Evolutionary conservation across 495 filamentous ascomycete genomes (phyloP).

Genomic region (Chaetomium fimeti): DNA sequence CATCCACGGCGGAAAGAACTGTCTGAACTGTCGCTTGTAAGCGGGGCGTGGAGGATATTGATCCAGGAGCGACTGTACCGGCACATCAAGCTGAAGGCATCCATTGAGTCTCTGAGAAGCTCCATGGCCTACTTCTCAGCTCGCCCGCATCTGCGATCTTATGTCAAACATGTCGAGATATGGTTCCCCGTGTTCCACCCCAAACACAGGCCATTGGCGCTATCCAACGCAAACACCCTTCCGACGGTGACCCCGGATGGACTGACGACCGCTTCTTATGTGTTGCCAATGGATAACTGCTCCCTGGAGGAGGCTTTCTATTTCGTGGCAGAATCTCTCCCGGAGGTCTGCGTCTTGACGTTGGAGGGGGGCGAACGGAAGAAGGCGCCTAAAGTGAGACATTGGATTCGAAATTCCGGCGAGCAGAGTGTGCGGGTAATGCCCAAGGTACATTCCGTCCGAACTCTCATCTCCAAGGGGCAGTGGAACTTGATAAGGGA

Average conservation of each 20-base stretch:
- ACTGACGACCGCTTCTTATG: slow-evolving; percentile 52
- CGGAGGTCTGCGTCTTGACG: slow-evolving; percentile 62
- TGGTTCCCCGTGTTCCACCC: slow-evolving; percentile 72
- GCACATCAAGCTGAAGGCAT: slow-evolving; percentile 72
- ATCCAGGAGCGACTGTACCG: slow-evolving; percentile 69
- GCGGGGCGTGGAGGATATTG: slow-evolving; percentile 58
- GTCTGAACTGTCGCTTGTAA: slow-evolving; percentile 63
- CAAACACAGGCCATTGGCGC: slow-evolving; percentile 43
- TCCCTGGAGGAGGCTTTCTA: slow-evolving; percentile 65
- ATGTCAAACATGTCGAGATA: slow-evolving; percentile 69
- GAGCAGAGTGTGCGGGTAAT: slow-evolving; percentile 27
- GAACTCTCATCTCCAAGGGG: slow-evolving; percentile 67
- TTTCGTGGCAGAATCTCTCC: slow-evolving; percentile 57
- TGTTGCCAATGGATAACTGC: slow-evolving; percentile 60
- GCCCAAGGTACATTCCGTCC: slow-evolving; percentile 40
- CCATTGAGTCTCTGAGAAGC: slow-evolving; percentile 54
- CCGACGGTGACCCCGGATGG: slow-evolving; percentile 50
- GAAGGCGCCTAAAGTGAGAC: slow-evolving; percentile 62
- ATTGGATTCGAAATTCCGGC: slow-evolving; percentile 47
- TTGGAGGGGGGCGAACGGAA: slow-evolving; percentile 73
- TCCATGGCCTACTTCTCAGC: slow-evolving; percentile 57
- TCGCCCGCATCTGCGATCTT: slow-evolving; percentile 57
- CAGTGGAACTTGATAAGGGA: slow-evolving; percentile 73
- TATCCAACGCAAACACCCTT: slow-evolving; percentile 43
- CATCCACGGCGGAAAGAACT: slow-evolving; percentile 66